Evolutionary conservation across 805 yeast species (phyloP), one percentile per base, ranked within the genome.

Genomic region (Maudiozyma pseudohumilis): DNA sequence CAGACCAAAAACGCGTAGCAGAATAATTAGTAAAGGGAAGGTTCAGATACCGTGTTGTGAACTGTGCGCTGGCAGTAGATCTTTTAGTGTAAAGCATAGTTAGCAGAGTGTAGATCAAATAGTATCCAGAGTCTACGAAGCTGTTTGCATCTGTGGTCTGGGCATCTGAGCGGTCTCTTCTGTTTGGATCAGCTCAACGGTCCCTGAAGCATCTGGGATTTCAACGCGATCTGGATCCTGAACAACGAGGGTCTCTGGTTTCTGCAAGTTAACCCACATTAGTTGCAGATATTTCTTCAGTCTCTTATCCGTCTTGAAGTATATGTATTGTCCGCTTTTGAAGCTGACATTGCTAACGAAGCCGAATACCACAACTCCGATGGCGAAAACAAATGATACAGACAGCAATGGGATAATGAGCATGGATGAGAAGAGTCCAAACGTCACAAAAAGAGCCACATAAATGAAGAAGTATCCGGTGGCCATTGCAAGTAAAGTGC

Each of bases 351-450:
- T 54, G 39, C 59, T 53, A 31, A 53, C 30, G 29, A 55, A 48
- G 12, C 60, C 61, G 33, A 55, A 47, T 3, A 49, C 29, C 1
- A 57, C 52, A 10, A 53, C 55, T 11, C 48, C 50, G 2, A 50
- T 38, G 2, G 61, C 61, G 34, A 56, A 55, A 9, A 48, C 30
- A 34, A 54, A 46, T 4, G 63, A 56, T 4, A 48, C 29, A 1
- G 43, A 38, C 32, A 59, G 31, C 26, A 57, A 38, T 18, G 63
- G 63, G 2, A 53, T 34, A 20, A 59, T 49, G 20, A 57, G 44
- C 10, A 52, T 18, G 2, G 56, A 40, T 3, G 61, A 52, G 2
- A 43, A 13, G n/a, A 45, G 21, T 3, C 49, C 50, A 18, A 53
- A 41, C 3, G 39, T 25, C 11, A 54, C 29, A 34, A 55, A 57